Percentiles rank a stretch among this genome's conserved stretches.
phyloP scores from a whole-genome alignment of 768 basidiomycete species.

The Filobasidium floriforme region DNA sequence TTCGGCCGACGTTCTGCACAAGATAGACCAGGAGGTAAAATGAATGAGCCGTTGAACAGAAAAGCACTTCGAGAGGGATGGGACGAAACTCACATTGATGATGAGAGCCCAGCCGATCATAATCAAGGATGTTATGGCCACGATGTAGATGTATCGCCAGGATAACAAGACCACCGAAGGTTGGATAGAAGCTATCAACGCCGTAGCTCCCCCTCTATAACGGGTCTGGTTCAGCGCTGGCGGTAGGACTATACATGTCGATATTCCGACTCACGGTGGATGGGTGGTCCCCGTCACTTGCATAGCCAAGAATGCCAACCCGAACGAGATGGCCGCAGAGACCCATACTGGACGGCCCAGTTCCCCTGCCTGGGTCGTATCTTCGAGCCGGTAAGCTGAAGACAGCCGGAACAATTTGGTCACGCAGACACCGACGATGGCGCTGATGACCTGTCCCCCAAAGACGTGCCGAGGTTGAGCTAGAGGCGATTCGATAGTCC shows the following conservation, averaged over 20 bases:
- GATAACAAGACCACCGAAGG: slow-evolving; percentile 21
- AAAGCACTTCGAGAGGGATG: neutral
- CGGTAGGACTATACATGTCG: neutral
- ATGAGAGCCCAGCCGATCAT: slow-evolving; percentile 34
- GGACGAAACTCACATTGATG: slow-evolving; percentile 26
- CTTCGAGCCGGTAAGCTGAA: slow-evolving; percentile 15
- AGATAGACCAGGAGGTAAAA: too few species aligned
- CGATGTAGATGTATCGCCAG: slow-evolving; percentile 29
- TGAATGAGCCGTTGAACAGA: neutral
- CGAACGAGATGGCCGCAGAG: slow-evolving; percentile 30
- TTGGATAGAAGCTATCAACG: slow-evolving; percentile 27
- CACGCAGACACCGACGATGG: slow-evolving; percentile 26
- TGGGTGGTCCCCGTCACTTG: slow-evolving; percentile 27
- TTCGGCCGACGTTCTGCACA: slow-evolving; percentile 29
- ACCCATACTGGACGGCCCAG: slow-evolving; percentile 19
- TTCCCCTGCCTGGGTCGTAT: slow-evolving; percentile 14
- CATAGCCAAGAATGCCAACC: slow-evolving; percentile 24
- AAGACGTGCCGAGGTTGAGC: slow-evolving; percentile 34
- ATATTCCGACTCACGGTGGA: slow-evolving; percentile 29
- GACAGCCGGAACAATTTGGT: slow-evolving; percentile 28
- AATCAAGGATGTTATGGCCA: slow-evolving; percentile 26
- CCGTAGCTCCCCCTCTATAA: slow-evolving; percentile 32
- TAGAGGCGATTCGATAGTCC: slow-evolving; percentile 30
- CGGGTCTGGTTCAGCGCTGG: neutral
- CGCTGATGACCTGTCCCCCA: slow-evolving; percentile 29